phyloP scores from a whole-genome alignment of 257 asterid species.

The Nicotiana sylvestris region DNA sequence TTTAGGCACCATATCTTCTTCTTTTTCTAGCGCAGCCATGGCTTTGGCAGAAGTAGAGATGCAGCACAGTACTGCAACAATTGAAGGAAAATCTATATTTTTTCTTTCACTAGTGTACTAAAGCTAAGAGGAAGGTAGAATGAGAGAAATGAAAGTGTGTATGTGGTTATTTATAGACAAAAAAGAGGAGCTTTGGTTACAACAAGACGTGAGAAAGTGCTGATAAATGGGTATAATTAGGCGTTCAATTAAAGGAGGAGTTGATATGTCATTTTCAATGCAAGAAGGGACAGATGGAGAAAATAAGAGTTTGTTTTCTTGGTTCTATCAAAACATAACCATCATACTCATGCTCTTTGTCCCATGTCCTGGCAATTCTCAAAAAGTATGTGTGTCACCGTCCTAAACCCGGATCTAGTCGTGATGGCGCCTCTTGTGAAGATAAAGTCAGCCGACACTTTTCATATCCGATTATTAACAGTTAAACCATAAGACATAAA shows the following conservation, averaged over 20 bases:
- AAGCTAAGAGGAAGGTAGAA: not conserved
- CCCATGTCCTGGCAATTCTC: not conserved
- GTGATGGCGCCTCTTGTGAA: no score
- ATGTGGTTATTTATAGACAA: not conserved
- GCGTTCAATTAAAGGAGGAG: conserved; percentile 10
- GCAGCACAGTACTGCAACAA: no score
- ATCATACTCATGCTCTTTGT: conserved; percentile 9
- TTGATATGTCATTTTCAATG: not conserved
- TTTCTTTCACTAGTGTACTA: no score
- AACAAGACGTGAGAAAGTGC: not conserved
- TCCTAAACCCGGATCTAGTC: no score
- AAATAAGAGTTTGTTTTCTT: conserved; percentile 8
- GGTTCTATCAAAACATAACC: conserved; percentile 7
- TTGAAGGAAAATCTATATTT: no score
- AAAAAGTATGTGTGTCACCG: not conserved
- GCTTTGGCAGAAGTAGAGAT: no score
- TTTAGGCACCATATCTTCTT: not conserved
- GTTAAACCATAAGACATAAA: no score
- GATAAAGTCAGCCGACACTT: no score
- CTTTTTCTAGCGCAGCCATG: not conserved
- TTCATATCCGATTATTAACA: no score
- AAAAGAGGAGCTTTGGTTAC: not conserved
- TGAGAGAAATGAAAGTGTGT: not conserved
- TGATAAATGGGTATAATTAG: conserved; percentile 8
- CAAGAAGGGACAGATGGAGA: conserved; percentile 6